Evolutionary conservation across 768 basidiomycete species (phyloP).

Genomic region (Serendipita sp.): DNA sequence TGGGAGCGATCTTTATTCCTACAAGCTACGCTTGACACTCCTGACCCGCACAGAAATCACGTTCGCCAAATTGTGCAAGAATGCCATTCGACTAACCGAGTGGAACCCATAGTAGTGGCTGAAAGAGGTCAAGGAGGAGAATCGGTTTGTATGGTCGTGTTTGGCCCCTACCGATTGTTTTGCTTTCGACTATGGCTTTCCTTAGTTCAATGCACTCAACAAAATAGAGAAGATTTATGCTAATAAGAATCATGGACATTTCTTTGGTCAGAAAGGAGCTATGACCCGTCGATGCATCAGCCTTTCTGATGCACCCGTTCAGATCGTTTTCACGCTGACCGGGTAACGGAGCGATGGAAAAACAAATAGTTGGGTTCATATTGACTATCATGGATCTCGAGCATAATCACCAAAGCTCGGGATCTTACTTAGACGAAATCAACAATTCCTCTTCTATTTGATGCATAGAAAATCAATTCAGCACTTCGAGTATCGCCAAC

Average conservation of each 20-base stretch:
- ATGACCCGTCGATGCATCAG: constrained; percentile 3
- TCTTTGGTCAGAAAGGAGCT: neutral
- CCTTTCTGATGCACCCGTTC: neutral
- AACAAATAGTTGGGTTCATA: neutral
- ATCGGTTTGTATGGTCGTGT: neutral
- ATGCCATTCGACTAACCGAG: neutral
- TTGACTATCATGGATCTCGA: too few species aligned
- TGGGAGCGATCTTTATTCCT: too few species aligned
- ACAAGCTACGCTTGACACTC: too few species aligned
- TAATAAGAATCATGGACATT: neutral
- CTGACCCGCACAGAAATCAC: too few species aligned
- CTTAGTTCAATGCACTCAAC: too few species aligned
- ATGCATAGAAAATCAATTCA: too few species aligned
- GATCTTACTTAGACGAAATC: neutral
- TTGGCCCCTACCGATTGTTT: neutral
- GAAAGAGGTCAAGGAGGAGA: neutral
- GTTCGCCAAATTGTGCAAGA: too few species aligned
- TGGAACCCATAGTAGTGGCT: neutral
- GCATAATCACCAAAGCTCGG: too few species aligned
- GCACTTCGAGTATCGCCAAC: neutral
- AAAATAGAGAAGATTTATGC: neutral
- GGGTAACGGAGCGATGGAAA: constrained; percentile 6
- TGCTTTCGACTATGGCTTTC: neutral
- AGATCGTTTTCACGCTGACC: neutral
- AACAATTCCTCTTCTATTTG: too few species aligned